Conservation (phyloP, 257 asterid species). For the Vinca minor region DNA sequence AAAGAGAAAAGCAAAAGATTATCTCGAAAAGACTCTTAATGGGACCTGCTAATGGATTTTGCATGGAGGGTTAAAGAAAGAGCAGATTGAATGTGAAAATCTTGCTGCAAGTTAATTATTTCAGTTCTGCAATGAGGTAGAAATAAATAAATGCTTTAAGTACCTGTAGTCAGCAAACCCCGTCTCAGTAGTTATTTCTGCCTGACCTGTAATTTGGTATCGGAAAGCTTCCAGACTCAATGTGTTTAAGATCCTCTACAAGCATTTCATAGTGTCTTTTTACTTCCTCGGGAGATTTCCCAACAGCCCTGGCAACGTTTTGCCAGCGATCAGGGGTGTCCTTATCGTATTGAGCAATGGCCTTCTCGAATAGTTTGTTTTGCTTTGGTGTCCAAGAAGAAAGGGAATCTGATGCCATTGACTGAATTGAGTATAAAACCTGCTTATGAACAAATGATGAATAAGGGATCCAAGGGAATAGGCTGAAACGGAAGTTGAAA, state of each 20-base stretch:
- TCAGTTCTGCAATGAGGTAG: too few relatives aligned
- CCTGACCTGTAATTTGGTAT: constrained; percentile 44
- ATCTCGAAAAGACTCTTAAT: neutral
- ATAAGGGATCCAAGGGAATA: too few relatives aligned
- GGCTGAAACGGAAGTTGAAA: constrained; percentile 6
- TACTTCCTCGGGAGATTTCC: constrained; percentile 61
- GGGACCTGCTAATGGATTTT: neutral
- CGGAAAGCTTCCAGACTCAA: constrained; percentile 63
- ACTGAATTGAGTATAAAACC: neutral
- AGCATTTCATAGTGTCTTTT: constrained; percentile 63
- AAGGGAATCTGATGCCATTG: constrained; percentile 49
- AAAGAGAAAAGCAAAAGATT: neutral
- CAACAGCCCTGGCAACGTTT: constrained; percentile 53
- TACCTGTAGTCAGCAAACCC: constrained; percentile 20
- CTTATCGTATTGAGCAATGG: constrained; percentile 51
- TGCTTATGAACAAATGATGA: neutral
- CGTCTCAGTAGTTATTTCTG: constrained; percentile 15
- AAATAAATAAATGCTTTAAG: too few relatives aligned
- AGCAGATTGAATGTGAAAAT: neutral
- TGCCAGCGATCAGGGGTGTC: constrained; percentile 80
- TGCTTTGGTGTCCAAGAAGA: constrained; percentile 52
- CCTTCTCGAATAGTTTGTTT: constrained; percentile 65
- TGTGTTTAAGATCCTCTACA: constrained; percentile 58
- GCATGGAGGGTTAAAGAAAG: neutral
- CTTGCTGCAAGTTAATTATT: neutral